These are phyloP conservation scores for Boletellus ananas DNA, from an alignment of 768 basidiomycete genomes.

Conservation along the genomic window DNA sequence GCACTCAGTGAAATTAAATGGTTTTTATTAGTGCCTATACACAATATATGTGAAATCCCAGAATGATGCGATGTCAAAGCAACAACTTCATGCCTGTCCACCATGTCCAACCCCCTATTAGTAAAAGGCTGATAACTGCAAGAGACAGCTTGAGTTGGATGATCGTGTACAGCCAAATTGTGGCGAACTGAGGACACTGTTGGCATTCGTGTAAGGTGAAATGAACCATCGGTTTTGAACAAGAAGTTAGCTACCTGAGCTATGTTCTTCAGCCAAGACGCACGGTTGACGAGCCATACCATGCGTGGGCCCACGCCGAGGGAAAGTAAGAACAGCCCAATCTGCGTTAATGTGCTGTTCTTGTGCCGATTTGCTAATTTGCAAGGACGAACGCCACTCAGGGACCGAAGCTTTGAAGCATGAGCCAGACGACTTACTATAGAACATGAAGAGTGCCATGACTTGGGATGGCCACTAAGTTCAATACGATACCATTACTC, in stretches of 20 bases:
- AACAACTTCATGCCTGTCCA: constrained; percentile 54
- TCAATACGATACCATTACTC: background rate
- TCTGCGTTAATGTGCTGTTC: constrained; percentile 47
- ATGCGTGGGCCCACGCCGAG: constrained; percentile 57
- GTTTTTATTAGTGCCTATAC: background rate
- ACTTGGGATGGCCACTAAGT: constrained; percentile 40
- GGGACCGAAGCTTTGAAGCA: background rate
- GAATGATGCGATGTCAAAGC: constrained; percentile 17
- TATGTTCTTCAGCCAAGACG: constrained; percentile 70
- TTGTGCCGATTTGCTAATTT: constrained; percentile 60
- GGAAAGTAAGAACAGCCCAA: constrained; percentile 56
- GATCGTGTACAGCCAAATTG: constrained; percentile 73
- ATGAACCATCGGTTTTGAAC: background rate
- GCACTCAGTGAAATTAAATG: background rate
- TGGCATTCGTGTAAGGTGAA: constrained; percentile 1
- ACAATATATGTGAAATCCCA: background rate
- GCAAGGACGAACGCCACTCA: background rate
- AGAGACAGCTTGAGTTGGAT: constrained; percentile 65
- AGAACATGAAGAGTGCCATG: constrained; percentile 59
- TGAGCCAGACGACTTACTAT: constrained; percentile 18
- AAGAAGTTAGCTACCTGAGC: constrained; percentile 50
- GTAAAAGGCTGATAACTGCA: constrained; percentile 51
- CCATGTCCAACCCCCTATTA: constrained; percentile 57
- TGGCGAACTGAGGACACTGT: constrained; percentile 74
- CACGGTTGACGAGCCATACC: constrained; percentile 66